Conservation (phyloP, 169 alveolate genomes). For the Eimeria nieschulzi region DNA sequence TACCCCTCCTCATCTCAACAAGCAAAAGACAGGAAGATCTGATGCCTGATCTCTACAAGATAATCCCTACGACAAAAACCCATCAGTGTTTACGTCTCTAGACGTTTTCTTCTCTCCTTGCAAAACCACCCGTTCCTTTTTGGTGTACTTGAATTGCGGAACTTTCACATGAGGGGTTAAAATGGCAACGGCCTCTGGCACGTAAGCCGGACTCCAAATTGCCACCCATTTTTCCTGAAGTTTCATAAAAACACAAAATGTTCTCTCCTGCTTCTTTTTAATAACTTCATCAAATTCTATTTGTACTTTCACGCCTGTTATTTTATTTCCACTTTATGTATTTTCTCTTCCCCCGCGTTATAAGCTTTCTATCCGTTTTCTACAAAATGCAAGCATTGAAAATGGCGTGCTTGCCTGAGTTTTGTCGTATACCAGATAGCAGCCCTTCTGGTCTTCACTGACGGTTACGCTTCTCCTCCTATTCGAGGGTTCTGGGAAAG, state of each 20-base stretch:
- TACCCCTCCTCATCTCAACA: neutral
- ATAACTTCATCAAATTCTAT: too few species aligned
- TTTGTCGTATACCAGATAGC: slow-evolving; percentile 9
- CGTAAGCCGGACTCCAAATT: slow-evolving; percentile 4
- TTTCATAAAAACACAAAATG: neutral
- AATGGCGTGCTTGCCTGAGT: neutral
- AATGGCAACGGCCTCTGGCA: slow-evolving; percentile 9
- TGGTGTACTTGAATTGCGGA: slow-evolving; percentile 39
- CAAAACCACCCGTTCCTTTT: slow-evolving; percentile 11
- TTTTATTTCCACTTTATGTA: too few species aligned
- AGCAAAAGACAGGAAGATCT: neutral
- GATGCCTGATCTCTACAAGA: neutral
- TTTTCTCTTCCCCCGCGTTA: neutral
- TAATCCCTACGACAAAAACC: neutral
- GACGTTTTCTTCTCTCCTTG: neutral
- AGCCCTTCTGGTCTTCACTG: slow-evolving; percentile 23
- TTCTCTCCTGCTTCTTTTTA: too few species aligned
- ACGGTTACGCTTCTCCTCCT: slow-evolving; percentile 25
- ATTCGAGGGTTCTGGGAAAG: neutral
- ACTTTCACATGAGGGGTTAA: slow-evolving; percentile 29
- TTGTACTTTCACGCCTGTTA: neutral
- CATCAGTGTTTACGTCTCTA: slow-evolving; percentile 14
- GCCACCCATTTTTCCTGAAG: slow-evolving; percentile 39
- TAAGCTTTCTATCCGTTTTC: neutral
- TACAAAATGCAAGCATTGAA: neutral